These are phyloP conservation scores for Tubosaeta sp. DNA, from an alignment of 768 basidiomycete genomes.

Conservation along the genomic window DNA sequence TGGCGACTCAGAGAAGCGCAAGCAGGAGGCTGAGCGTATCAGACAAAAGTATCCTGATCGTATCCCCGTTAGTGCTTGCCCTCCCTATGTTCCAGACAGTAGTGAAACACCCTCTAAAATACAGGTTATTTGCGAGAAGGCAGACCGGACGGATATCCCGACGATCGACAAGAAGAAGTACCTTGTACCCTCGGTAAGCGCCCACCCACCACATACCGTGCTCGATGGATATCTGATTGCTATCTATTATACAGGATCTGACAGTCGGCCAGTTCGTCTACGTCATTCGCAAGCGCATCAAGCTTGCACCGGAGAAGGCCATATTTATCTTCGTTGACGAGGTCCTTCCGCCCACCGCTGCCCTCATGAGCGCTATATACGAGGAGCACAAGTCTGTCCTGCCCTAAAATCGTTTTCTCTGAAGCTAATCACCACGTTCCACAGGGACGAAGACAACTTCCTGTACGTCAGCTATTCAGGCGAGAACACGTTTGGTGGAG, in stretches of 20 bases:
- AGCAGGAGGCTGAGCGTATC: conserved; percentile 97
- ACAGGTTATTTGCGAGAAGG: conserved; percentile 99
- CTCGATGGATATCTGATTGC: conserved; percentile 27
- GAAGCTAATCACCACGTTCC: conserved; percentile 24
- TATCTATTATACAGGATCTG: conserved; percentile 58
- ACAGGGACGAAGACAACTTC: conserved; percentile 98
- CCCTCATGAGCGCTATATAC: conserved; percentile 97
- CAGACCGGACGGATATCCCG: conserved; percentile 96
- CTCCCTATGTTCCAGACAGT: conserved; percentile 6
- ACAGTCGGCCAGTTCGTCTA: conserved; percentile 99
- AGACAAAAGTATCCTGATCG: conserved; percentile 98
- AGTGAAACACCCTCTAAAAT: conserved; percentile 7
- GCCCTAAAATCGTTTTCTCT: neutral
- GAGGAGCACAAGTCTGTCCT: conserved; percentile 95
- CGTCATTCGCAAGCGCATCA: conserved; percentile 99
- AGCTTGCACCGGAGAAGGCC: conserved; percentile 98
- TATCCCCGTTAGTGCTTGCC: conserved; percentile 70
- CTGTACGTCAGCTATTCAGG: conserved; percentile 98
- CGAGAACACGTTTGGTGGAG: conserved; percentile 87
- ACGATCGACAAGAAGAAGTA: conserved; percentile 99
- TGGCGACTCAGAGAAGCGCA: conserved; percentile 82
- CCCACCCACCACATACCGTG: neutral
- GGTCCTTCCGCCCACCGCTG: conserved; percentile 95
- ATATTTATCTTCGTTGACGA: conserved; percentile 99
- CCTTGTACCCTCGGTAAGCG: conserved; percentile 87